Evolutionary conservation across 352 stramenopile genomes (phyloP).

Genomic region (Saprolegnia diclina): DNA sequence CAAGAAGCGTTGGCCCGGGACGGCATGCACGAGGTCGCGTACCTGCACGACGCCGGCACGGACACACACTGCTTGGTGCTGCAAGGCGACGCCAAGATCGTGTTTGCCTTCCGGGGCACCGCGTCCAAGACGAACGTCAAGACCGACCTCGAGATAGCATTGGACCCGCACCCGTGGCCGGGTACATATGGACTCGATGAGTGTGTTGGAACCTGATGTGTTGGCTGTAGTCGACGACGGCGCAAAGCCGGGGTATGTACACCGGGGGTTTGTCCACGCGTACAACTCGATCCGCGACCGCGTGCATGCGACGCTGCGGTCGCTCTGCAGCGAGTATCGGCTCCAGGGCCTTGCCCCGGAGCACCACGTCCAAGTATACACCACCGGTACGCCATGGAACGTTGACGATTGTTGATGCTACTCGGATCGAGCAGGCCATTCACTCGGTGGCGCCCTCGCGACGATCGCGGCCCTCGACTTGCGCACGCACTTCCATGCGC

Average conservation of each 20-base stretch:
- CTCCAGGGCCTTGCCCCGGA: slow-evolving; percentile 29
- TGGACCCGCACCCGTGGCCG: slow-evolving; percentile 5
- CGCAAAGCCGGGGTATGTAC: slow-evolving; percentile 34
- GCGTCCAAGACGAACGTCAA: slow-evolving; percentile 40
- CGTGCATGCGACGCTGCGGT: slow-evolving; percentile 30
- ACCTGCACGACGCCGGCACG: slow-evolving; percentile 34
- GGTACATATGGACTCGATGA: not conserved
- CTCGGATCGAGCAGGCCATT: slow-evolving; percentile 28
- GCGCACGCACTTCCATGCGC: not conserved
- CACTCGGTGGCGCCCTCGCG: slow-evolving; percentile 38
- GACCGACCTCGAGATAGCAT: slow-evolving; percentile 36
- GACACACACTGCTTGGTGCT: slow-evolving; percentile 43
- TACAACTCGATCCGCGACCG: slow-evolving; percentile 35
- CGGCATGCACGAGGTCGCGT: slow-evolving; percentile 25
- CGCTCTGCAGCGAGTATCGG: slow-evolving; percentile 28
- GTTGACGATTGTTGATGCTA: too few species aligned
- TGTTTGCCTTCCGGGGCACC: slow-evolving; percentile 40
- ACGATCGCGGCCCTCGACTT: slow-evolving; percentile 27
- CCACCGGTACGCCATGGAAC: slow-evolving; percentile 27
- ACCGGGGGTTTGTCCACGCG: slow-evolving; percentile 40
- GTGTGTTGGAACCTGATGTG: too few species aligned
- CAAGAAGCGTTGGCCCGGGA: not conserved
- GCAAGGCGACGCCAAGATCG: slow-evolving; percentile 31
- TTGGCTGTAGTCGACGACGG: not conserved
- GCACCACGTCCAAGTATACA: slow-evolving; percentile 16